Evolutionary conservation across 1,284 basidiomycete genomes (phyloP).

Genomic region (Leccinum fallax): DNA sequence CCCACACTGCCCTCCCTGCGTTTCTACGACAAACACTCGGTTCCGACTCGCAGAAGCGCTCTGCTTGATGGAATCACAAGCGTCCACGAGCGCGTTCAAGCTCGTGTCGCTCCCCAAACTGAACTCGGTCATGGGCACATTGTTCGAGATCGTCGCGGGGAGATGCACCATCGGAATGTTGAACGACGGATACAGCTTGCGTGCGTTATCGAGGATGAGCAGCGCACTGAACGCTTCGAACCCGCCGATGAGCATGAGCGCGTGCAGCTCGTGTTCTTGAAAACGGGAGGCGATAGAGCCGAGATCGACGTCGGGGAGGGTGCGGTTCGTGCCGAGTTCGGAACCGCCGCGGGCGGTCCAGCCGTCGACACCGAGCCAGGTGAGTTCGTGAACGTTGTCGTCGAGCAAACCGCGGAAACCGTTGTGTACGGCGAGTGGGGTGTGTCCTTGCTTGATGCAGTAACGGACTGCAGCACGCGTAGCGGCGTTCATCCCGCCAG

Average conservation of each 20-base stretch:
- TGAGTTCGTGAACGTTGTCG: constrained; percentile 82
- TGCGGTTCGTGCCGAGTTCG: constrained; percentile 95
- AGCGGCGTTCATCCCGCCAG: constrained; percentile 98
- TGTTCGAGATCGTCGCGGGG: constrained; percentile 96
- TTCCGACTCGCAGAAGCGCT: constrained; percentile 94
- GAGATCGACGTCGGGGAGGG: constrained; percentile 83
- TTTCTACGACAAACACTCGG: constrained; percentile 97
- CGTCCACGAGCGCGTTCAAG: constrained; percentile 95
- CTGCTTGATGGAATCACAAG: constrained; percentile 98
- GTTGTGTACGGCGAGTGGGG: constrained; percentile 89
- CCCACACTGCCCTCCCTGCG: constrained; percentile 95
- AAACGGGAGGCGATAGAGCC: constrained; percentile 88
- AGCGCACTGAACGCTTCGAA: constrained; percentile 93
- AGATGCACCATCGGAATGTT: constrained; percentile 93
- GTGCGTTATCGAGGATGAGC: constrained; percentile 76
- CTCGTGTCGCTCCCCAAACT: constrained; percentile 95
- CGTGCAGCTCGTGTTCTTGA: constrained; percentile 85
- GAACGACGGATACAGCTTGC: constrained; percentile 87
- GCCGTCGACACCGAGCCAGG: constrained; percentile 97
- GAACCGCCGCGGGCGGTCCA: constrained; percentile 98
- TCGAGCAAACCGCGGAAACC: constrained; percentile 94
- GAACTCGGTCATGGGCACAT: constrained; percentile 96
- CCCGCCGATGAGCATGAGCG: constrained; percentile 89
- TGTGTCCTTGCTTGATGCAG: constrained; percentile 91
- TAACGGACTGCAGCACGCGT: constrained; percentile 94